Conservation (phyloP, 2,329 filamentous ascomycete genomes). For the Neofusicoccum umdonicola region DNA sequence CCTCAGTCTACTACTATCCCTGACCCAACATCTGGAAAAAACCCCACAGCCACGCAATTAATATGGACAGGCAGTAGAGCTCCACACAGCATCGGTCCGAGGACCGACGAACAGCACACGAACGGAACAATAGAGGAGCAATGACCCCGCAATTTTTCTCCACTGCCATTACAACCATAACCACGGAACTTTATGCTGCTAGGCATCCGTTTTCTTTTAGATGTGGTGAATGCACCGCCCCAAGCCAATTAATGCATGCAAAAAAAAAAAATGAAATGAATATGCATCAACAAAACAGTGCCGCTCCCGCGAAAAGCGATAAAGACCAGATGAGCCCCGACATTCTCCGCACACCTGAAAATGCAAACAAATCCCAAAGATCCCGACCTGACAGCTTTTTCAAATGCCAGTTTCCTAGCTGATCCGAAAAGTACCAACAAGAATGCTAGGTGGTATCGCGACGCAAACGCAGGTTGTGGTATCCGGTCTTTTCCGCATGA, state of each 20-base stretch:
- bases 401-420: not conserved
- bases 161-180: not conserved
- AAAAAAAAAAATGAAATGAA: not conserved
- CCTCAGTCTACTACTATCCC: too few relatives aligned
- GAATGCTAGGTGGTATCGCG: not conserved
- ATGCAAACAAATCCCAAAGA: not conserved
- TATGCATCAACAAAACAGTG: not conserved
- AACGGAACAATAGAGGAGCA: not conserved
- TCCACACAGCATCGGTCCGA: too few relatives aligned
- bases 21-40: too few relatives aligned
- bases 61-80: too few relatives aligned
- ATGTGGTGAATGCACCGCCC: not conserved
- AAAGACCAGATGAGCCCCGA: not conserved
- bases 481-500: not conserved
- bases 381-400: not conserved
- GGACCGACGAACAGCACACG: too few relatives aligned
- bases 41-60: too few relatives aligned
- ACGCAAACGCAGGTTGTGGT: not conserved
- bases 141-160: not conserved
- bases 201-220: not conserved
- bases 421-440: slow-evolving; percentile 7
- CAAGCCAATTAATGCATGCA: not conserved
- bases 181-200: not conserved
- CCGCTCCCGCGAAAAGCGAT: not conserved
- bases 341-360: slow-evolving; percentile 1